A percentile compares a stretch with the other conserved stretches of the same genome.
These are phyloP conservation scores for Aspergillus saccharolyticus DNA, from an alignment of 495 filamentous ascomycete genomes.

Conservation along the genomic window DNA sequence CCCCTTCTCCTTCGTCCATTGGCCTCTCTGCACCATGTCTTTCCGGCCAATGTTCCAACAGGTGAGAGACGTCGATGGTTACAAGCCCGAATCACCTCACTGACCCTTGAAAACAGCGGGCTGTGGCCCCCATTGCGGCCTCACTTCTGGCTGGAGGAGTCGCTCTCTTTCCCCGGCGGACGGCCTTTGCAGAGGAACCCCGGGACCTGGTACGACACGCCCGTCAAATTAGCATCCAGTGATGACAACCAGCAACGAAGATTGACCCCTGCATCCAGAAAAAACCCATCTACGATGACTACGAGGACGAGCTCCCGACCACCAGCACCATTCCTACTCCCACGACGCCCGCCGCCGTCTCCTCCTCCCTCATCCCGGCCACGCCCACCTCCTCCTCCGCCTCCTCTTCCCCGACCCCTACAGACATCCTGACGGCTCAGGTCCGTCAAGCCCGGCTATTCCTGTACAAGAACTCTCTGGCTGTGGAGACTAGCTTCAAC, in stretches of 20 bases:
- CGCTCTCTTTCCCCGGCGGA: slow-evolving; percentile 49
- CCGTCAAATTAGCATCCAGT: slow-evolving; percentile 6
- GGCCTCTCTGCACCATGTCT: slow-evolving; percentile 33
- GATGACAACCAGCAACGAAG: not conserved
- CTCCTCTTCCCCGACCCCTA: slow-evolving; percentile 66
- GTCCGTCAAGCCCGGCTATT: slow-evolving; percentile 75
- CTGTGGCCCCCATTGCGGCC: slow-evolving; percentile 52
- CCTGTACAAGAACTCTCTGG: slow-evolving; percentile 65
- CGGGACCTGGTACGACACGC: slow-evolving; percentile 27
- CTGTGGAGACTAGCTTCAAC: slow-evolving; percentile 75
- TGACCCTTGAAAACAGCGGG: slow-evolving; percentile 42
- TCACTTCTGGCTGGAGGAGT: slow-evolving; percentile 49
- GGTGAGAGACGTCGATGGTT: slow-evolving; percentile 24
- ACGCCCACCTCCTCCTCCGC: slow-evolving; percentile 21
- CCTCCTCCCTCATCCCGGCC: slow-evolving; percentile 10
- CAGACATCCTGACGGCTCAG: slow-evolving; percentile 82
- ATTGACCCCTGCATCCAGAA: slow-evolving; percentile 31
- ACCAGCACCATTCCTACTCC: slow-evolving; percentile 17
- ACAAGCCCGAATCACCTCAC: slow-evolving; percentile 5
- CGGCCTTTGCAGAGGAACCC: slow-evolving; percentile 54
- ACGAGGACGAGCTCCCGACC: slow-evolving; percentile 36
- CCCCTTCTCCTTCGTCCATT: slow-evolving; percentile 9
- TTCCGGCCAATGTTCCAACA: slow-evolving; percentile 46
- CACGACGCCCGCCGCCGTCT: slow-evolving; percentile 21
- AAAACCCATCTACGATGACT: slow-evolving; percentile 88